These are phyloP conservation scores for Hypoxylon crocopeplum DNA, from an alignment of 495 filamentous ascomycete species.

Conservation along the genomic window DNA sequence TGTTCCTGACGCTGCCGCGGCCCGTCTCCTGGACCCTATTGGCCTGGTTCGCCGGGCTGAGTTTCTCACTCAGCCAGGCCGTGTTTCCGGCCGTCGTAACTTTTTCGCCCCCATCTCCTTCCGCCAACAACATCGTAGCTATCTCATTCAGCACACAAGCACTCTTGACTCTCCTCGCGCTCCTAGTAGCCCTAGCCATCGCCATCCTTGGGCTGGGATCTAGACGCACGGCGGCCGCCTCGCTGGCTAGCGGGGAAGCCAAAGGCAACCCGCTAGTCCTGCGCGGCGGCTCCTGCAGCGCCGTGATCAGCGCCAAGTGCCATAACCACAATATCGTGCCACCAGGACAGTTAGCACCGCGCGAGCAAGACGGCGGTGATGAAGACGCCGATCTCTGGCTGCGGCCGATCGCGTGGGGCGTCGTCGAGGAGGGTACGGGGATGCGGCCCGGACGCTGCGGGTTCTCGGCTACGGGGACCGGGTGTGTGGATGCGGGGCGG, in stretches of 20 bases:
- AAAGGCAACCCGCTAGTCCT: constrained; percentile 52
- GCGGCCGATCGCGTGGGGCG: constrained; percentile 47
- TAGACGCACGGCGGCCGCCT: constrained; percentile 39
- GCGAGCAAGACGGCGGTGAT: too few relatives aligned
- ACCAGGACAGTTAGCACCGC: not conserved
- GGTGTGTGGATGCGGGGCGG: constrained; percentile 41
- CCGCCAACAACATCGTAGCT: constrained; percentile 16
- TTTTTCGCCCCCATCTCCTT: not conserved
- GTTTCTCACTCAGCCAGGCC: constrained; percentile 48
- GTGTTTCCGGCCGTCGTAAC: constrained; percentile 40
- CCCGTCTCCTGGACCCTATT: constrained; percentile 47
- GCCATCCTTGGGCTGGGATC: constrained; percentile 42
- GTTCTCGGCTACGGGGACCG: constrained; percentile 42
- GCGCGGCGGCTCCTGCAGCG: constrained; percentile 47
- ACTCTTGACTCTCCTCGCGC: constrained; percentile 42
- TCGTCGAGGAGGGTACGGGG: constrained; percentile 44
- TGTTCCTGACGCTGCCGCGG: constrained; percentile 51
- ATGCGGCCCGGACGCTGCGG: constrained; percentile 45
- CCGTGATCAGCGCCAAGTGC: constrained; percentile 51
- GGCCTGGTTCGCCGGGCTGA: constrained; percentile 43
- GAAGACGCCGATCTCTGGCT: constrained; percentile 37
- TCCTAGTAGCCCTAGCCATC: constrained; percentile 41
- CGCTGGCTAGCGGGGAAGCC: constrained; percentile 38
- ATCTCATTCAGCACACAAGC: constrained; percentile 46
- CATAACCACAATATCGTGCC: constrained; percentile 32